phyloP scores from a whole-genome alignment of 768 basidiomycete species.

The Clavulina sp. region DNA sequence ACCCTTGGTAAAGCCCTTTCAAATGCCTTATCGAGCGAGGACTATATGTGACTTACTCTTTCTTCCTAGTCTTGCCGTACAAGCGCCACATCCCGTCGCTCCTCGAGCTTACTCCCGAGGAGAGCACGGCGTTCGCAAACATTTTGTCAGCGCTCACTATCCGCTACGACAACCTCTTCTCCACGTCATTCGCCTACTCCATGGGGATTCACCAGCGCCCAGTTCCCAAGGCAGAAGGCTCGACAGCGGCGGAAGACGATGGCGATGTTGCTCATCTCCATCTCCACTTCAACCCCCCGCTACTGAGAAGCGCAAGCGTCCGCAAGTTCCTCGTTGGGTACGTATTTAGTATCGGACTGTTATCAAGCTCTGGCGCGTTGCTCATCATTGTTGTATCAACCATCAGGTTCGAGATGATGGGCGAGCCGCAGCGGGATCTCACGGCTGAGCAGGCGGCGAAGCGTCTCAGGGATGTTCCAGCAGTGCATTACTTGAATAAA shows the following conservation, averaged over 20 bases:
- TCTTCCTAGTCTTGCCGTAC: conserved; percentile 46
- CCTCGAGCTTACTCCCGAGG: conserved; percentile 36
- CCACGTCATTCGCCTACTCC: conserved; percentile 80
- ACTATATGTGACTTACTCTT: not conserved
- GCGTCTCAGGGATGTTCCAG: conserved; percentile 34
- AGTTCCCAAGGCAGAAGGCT: conserved; percentile 23
- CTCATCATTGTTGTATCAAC: conserved; percentile 1
- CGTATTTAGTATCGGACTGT: conserved; percentile 14
- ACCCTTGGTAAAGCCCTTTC: conserved; percentile 36
- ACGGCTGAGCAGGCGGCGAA: conserved; percentile 77
- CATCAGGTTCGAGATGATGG: conserved; percentile 72
- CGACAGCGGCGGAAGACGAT: conserved; percentile 25
- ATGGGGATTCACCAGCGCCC: conserved; percentile 90
- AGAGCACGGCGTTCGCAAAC: conserved; percentile 46
- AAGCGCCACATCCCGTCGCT: conserved; percentile 64
- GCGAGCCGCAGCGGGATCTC: conserved; percentile 76
- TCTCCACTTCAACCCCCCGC: conserved; percentile 71
- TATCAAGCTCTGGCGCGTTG: not conserved
- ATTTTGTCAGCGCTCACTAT: conserved; percentile 46
- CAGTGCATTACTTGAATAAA: conserved; percentile 43
- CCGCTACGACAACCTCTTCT: conserved; percentile 64
- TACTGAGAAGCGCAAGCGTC: conserved; percentile 64
- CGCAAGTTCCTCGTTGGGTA: conserved; percentile 84
- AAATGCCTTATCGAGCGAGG: not conserved
- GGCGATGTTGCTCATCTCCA: conserved; percentile 60